Conservation (phyloP, 352 stramenopile species). For the Pseudoperonospora humuli region DNA sequence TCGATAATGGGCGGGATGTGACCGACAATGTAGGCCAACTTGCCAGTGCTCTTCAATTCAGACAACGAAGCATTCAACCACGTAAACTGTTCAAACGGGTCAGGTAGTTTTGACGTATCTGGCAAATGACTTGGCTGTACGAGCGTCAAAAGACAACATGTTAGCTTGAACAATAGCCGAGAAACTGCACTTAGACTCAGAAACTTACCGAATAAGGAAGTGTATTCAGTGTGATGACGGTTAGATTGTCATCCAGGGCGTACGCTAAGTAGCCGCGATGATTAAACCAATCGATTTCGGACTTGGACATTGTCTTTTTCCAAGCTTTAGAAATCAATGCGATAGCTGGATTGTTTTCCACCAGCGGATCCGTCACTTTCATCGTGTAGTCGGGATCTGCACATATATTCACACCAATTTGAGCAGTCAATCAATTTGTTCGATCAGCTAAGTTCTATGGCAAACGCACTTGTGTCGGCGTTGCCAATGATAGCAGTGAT, state of each 20-base stretch:
- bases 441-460: not conserved
- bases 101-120: constrained; percentile 36
- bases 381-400: constrained; percentile 69
- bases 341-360: constrained; percentile 49
- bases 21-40: constrained; percentile 80
- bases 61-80: constrained; percentile 83
- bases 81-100: constrained; percentile 86
- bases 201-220: constrained; percentile 65
- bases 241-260: constrained; percentile 52
- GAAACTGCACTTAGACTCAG: not conserved
- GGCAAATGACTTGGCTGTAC: constrained; percentile 56
- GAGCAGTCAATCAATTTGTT: not conserved
- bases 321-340: constrained; percentile 42
- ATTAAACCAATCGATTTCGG: constrained; percentile 50
- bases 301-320: constrained; percentile 37
- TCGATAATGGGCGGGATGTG: constrained; percentile 89
- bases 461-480: constrained; percentile 41
- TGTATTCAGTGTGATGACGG: constrained; percentile 74
- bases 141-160: not conserved
- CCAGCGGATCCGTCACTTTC: constrained; percentile 54
- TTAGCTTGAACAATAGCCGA: not conserved
- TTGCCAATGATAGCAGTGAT: constrained; percentile 70
- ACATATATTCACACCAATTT: not conserved
- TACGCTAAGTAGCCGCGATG: constrained; percentile 55
- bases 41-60: constrained; percentile 27